A percentile compares a stretch with the other conserved stretches of the same genome.
phyloP scores from a whole-genome alignment of 2,329 filamentous ascomycete species.

The Penicillium decumbens region DNA sequence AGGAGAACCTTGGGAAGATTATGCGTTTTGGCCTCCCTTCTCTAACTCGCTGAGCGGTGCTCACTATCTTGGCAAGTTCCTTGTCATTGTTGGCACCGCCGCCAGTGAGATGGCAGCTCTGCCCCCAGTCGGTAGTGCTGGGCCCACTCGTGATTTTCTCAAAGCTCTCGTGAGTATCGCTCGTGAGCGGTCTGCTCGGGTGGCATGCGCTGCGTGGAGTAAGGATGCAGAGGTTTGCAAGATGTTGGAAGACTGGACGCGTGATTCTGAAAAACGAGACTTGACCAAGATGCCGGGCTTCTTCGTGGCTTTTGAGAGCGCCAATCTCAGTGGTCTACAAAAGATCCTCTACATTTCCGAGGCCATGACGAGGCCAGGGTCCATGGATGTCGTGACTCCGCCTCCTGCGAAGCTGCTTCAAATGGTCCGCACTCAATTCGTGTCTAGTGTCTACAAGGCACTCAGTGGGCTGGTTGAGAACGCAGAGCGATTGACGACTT shows the following conservation, averaged over 20 bases:
- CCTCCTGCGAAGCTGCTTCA: constrained; percentile 83
- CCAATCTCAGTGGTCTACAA: constrained; percentile 80
- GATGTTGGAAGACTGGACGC: constrained; percentile 87
- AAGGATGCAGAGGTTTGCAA: constrained; percentile 90
- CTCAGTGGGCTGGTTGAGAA: constrained; percentile 96
- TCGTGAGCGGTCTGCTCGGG: constrained; percentile 78
- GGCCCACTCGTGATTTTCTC: constrained; percentile 63
- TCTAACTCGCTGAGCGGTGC: constrained; percentile 90
- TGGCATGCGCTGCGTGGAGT: constrained; percentile 87
- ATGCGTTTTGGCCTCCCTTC: constrained; percentile 93
- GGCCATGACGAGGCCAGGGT: constrained; percentile 68
- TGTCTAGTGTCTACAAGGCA: constrained; percentile 88
- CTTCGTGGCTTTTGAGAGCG: constrained; percentile 80
- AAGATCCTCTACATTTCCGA: constrained; percentile 93
- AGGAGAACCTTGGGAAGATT: constrained; percentile 85
- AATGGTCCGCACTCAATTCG: constrained; percentile 87
- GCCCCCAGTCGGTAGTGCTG: constrained; percentile 57
- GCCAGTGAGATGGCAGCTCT: constrained; percentile 80
- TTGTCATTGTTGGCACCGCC: constrained; percentile 77
- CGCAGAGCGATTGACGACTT: constrained; percentile 69
- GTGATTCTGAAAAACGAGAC: constrained; percentile 73
- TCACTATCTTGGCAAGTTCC: constrained; percentile 77
- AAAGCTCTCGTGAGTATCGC: constrained; percentile 70
- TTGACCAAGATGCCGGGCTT: constrained; percentile 85
- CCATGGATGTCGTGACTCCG: constrained; percentile 73